Percentiles rank a stretch among this genome's conserved stretches.
Conservation (phyloP, 306 rosid species). For the Cercis canadensis region DNA sequence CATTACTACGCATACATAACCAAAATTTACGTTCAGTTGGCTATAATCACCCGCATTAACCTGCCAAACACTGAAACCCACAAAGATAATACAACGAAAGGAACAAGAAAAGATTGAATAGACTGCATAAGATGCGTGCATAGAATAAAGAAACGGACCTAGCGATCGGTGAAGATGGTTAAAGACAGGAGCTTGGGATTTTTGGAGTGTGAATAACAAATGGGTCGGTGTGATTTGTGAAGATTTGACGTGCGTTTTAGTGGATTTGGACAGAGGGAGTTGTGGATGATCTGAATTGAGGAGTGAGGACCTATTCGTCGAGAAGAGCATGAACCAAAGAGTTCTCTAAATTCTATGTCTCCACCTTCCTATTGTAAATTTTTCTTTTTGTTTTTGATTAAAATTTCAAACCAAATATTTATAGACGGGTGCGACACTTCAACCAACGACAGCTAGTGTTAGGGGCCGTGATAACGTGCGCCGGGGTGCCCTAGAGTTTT, state of each 20-base stretch:
- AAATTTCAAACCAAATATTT: conserved; percentile 19
- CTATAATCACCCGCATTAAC: conserved; percentile 48
- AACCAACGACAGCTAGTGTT: conserved; percentile 36
- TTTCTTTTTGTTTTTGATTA: background rate
- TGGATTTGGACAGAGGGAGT: conserved; percentile 47
- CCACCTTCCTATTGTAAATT: conserved; percentile 15
- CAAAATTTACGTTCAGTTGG: conserved; percentile 69
- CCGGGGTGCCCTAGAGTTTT: conserved; percentile 32
- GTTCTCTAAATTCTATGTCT: conserved; percentile 13
- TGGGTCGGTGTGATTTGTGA: conserved; percentile 58
- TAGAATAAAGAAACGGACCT: conserved; percentile 26
- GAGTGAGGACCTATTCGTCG: conserved; percentile 54
- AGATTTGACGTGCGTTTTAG: conserved; percentile 73
- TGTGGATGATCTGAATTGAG: conserved; percentile 77
- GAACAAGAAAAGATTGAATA: conserved; percentile 15
- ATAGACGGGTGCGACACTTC: conserved; percentile 38
- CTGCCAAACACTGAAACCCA: conserved; percentile 10
- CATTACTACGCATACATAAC: conserved; percentile 16
- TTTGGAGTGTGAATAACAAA: conserved; percentile 43
- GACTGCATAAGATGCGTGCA: conserved; percentile 10
- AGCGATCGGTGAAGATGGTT: conserved; percentile 45
- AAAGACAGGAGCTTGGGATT: conserved; percentile 22
- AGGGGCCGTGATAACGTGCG: conserved; percentile 49
- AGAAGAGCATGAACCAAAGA: conserved; percentile 73
- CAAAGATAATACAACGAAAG: conserved; percentile 21